Percentiles rank a stretch among this genome's conserved stretches.
Conservation (phyloP, 441 rosid species). For the Mallotus repandus region DNA sequence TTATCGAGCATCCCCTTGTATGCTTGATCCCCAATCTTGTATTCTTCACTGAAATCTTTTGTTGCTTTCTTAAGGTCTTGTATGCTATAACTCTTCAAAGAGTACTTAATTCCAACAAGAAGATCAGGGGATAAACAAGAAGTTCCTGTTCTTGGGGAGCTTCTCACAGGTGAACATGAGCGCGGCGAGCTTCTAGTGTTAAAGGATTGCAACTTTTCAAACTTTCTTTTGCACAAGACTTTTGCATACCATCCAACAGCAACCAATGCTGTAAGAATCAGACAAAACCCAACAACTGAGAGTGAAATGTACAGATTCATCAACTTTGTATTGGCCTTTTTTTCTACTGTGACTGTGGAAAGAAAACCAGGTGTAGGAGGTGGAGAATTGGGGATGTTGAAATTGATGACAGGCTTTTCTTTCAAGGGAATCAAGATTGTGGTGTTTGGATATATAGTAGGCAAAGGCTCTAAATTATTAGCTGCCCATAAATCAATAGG, state of each 20-base stretch:
- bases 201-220: conserved; percentile 32
- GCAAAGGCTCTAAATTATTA: conserved; percentile 33
- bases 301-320: conserved; percentile 42
- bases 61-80: conserved; percentile 47
- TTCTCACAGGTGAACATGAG: conserved; percentile 32
- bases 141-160: conserved; percentile 28
- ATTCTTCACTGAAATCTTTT: conserved; percentile 35
- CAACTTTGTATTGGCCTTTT: conserved; percentile 15
- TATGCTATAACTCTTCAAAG: conserved; percentile 34
- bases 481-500: conserved; percentile 35
- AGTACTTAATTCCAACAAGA: conserved; percentile 48
- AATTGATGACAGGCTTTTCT: conserved; percentile 23
- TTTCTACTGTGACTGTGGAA: conserved; percentile 34
- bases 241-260: conserved; percentile 37
- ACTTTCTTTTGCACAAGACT: conserved; percentile 27
- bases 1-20: conserved; percentile 38
- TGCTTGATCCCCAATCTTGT: conserved; percentile 31
- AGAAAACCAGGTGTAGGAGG: conserved; percentile 46
- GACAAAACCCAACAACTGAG: conserved; percentile 39
- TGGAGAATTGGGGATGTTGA: conserved; percentile 29
- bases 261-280: conserved; percentile 29
- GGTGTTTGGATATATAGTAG: conserved; percentile 47
- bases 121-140: conserved; percentile 61
- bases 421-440: conserved; percentile 48
- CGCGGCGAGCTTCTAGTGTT: conserved; percentile 43